Percentiles rank a stretch among this genome's conserved stretches.
These are phyloP conservation scores for Gracilariopsis chorda DNA, from an alignment of 23 red algal genomes.

Conservation along the genomic window DNA sequence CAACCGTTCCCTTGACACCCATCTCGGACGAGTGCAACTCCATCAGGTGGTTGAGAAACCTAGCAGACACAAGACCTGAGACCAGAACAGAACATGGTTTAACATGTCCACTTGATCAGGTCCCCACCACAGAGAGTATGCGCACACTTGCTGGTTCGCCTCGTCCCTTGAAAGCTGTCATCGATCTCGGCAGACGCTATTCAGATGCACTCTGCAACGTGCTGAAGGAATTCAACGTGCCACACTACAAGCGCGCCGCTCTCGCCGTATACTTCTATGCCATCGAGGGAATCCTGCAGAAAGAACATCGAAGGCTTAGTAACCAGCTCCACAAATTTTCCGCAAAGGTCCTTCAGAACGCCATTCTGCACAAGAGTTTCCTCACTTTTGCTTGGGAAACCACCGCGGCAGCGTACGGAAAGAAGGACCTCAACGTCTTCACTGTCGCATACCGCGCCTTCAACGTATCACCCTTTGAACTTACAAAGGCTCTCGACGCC, in stretches of 20 bases:
- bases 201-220: not conserved
- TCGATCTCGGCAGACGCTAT: not conserved
- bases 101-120: not conserved
- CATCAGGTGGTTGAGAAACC: not conserved
- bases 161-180: not conserved
- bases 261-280: conserved; percentile 63
- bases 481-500: conserved; percentile 51
- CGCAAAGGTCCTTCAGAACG: conserved; percentile 22
- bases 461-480: conserved; percentile 67
- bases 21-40: not conserved
- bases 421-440: conserved; percentile 51
- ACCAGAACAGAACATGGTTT: not conserved
- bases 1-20: not conserved
- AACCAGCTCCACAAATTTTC: not conserved
- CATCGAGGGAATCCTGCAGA: conserved; percentile 52
- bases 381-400: conserved; percentile 56
- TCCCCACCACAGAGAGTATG: not conserved
- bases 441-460: conserved; percentile 14
- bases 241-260: conserved; percentile 30
- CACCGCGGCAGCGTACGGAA: conserved; percentile 61
- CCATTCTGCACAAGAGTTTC: conserved; percentile 58
- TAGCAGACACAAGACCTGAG: not conserved
- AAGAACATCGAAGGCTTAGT: conserved; percentile 52
- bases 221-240: not conserved
- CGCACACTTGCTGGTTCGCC: not conserved